Evolutionary conservation across 176 grass and related monocot species (phyloP).

Genomic region (Zizania latifolia): DNA sequence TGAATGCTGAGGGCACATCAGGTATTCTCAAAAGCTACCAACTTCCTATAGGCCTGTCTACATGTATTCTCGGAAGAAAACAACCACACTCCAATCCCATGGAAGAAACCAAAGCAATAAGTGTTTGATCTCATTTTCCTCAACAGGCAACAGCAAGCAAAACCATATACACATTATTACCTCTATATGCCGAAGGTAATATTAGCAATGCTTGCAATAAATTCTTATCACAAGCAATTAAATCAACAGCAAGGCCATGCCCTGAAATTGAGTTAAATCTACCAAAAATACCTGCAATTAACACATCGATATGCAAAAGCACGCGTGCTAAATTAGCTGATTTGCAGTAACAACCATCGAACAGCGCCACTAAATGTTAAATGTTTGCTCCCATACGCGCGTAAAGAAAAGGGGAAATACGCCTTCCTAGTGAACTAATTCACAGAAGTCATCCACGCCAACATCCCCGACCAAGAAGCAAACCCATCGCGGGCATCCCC

Average conservation of each 20-base stretch:
- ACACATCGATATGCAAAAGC: not conserved
- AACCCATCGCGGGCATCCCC: not conserved
- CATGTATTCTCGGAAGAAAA: constrained; percentile 24
- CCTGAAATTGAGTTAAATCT: constrained; percentile 20
- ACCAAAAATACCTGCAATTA: constrained; percentile 3
- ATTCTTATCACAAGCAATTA: constrained; percentile 22
- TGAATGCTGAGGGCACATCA: not conserved
- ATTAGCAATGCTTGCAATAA: constrained; percentile 28
- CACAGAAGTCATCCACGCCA: constrained; percentile 7
- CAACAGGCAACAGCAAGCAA: constrained; percentile 3
- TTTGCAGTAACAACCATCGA: not conserved
- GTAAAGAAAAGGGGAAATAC: not conserved
- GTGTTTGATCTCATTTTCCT: constrained; percentile 1
- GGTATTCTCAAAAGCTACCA: not conserved
- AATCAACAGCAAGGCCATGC: constrained; percentile 21
- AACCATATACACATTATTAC: constrained; percentile 17
- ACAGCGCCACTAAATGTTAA: not conserved
- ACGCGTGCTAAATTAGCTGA: not conserved
- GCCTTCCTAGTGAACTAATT: constrained; percentile 14
- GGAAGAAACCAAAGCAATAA: constrained; percentile 6
- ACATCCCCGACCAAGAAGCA: not conserved
- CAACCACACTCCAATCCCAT: not conserved
- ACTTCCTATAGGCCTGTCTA: not conserved
- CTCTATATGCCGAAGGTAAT: constrained; percentile 16
- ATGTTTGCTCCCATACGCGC: not conserved